A percentile compares a stretch with the other conserved stretches of the same genome.
phyloP scores from a whole-genome alignment of 2,329 filamentous ascomycete species.

The Fusarium newnesense region DNA sequence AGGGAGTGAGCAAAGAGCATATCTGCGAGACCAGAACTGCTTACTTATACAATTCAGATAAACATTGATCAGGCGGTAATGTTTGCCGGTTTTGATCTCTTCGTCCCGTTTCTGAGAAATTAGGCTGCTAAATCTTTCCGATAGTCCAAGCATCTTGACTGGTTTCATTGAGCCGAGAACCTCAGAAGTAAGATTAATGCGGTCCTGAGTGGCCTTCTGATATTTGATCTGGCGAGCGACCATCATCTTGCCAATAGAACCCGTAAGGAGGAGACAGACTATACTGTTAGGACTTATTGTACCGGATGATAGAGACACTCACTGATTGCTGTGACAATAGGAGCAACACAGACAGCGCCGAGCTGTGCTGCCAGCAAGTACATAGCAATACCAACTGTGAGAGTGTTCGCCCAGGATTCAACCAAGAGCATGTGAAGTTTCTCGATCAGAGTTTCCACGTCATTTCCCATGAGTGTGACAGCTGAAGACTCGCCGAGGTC shows the following conservation, averaged over 20 bases:
- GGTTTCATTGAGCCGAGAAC: slow-evolving; percentile 47
- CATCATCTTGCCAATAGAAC: slow-evolving; percentile 41
- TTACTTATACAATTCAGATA: slow-evolving; percentile 45
- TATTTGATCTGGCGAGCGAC: slow-evolving; percentile 45
- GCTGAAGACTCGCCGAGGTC: slow-evolving; percentile 45
- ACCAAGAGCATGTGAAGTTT: slow-evolving; percentile 43
- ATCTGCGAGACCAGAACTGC: neutral
- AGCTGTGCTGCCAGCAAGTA: slow-evolving; percentile 48
- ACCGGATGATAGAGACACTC: slow-evolving; percentile 1
- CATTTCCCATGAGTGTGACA: slow-evolving; percentile 47
- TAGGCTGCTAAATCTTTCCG: slow-evolving; percentile 40
- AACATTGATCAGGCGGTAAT: slow-evolving; percentile 41
- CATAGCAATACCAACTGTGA: slow-evolving; percentile 47
- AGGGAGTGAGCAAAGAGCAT: neutral
- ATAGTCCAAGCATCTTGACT: slow-evolving; percentile 49
- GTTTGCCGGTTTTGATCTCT: slow-evolving; percentile 42
- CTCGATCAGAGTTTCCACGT: slow-evolving; percentile 46
- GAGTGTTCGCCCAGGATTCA: slow-evolving; percentile 47
- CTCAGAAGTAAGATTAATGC: slow-evolving; percentile 49
- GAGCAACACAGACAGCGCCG: slow-evolving; percentile 47
- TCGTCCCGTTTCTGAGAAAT: slow-evolving; percentile 42
- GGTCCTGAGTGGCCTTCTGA: slow-evolving; percentile 47
- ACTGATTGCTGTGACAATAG: slow-evolving; percentile 47
- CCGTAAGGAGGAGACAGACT: slow-evolving; percentile 40
- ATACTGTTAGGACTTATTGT: neutral